Evolutionary conservation across 768 basidiomycete genomes (phyloP), one percentile per base, ranked within the genome.

Genomic region (Trichaptum fuscoviolaceum): DNA sequence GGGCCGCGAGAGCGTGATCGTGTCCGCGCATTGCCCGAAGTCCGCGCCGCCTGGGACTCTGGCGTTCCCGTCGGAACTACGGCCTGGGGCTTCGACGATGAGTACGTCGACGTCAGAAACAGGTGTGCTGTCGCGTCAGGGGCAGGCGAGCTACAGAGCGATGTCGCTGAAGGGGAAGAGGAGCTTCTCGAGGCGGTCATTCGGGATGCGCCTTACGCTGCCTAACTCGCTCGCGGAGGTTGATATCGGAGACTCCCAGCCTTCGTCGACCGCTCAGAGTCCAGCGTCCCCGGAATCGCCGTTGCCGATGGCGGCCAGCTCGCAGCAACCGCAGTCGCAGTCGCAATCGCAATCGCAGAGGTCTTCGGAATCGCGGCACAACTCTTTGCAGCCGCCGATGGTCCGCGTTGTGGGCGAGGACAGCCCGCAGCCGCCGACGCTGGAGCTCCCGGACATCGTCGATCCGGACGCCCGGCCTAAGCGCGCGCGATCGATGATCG

Each of bases 1-100:
- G 7, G 85, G 83, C 70, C 87, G 89, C 70, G 89, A 91, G 74
- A 91, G 89, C 63, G 83, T 91, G 24, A 82, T 88, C 26, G 84
- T 90, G 60, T 84, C 85, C 27, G 30, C 25, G 59, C 59, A 61
- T 12, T 25, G 59, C 24, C 59, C 59, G 42, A 52, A 52, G 42
- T 52, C 42, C 15, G 42, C 42, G 5, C 42, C 42, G 42, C 20
- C 42, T 15, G 12, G 15, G 3, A 52, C 5, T 52, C 12, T 20
- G 42, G 42, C 42, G 3, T 52, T 52, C 42, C 42, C 42, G 2
- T 20, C 12, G 12, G 42, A 52, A 12, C 42, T 6, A 52, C 42
- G 42, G 8, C 8, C 8, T 30, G 30, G 2, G 3, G 42, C 42
- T 6, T 52, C 42, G 2, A 20, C 20, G 42, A 4, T 52, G 12